A percentile compares a stretch with the other conserved stretches of the same genome.
Conservation (phyloP, 116 monocot genomes). For the Posidonia oceanica region DNA sequence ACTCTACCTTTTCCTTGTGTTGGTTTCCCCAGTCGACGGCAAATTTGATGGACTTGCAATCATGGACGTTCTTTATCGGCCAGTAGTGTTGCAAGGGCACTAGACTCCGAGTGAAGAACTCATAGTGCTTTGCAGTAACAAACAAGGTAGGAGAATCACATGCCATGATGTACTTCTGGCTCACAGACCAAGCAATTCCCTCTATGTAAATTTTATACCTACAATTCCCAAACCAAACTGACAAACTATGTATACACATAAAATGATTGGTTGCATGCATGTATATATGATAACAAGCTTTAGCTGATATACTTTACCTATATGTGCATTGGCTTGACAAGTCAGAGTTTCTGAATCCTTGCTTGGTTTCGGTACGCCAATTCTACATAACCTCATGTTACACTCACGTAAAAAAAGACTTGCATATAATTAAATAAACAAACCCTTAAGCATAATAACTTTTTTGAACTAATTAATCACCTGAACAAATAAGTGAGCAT, state of each 20-base stretch:
- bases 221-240: neutral
- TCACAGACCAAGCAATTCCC: constrained; percentile 34
- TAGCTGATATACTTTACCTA: constrained; percentile 9
- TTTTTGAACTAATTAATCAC: constrained; percentile 5
- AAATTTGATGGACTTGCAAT: constrained; percentile 28
- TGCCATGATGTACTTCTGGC: constrained; percentile 33
- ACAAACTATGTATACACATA: neutral
- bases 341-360: constrained; percentile 15
- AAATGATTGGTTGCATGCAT: no score
- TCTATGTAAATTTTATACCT: constrained; percentile 37
- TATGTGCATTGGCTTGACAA: constrained; percentile 25
- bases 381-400: constrained; percentile 2
- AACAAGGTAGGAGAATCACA: constrained; percentile 24
- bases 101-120: constrained; percentile 38
- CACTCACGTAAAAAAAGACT: neutral
- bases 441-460: neutral
- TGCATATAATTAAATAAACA: neutral
- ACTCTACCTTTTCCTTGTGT: constrained; percentile 15
- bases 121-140: constrained; percentile 15
- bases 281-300: no score
- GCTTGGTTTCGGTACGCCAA: constrained; percentile 5
- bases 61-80: constrained; percentile 11
- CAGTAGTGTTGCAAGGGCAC: constrained; percentile 27
- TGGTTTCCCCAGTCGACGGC: constrained; percentile 34
- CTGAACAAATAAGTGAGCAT: constrained; percentile 39